Conservation (phyloP, 805 yeast species). For the Metschnikowia aberdeeniae region DNA sequence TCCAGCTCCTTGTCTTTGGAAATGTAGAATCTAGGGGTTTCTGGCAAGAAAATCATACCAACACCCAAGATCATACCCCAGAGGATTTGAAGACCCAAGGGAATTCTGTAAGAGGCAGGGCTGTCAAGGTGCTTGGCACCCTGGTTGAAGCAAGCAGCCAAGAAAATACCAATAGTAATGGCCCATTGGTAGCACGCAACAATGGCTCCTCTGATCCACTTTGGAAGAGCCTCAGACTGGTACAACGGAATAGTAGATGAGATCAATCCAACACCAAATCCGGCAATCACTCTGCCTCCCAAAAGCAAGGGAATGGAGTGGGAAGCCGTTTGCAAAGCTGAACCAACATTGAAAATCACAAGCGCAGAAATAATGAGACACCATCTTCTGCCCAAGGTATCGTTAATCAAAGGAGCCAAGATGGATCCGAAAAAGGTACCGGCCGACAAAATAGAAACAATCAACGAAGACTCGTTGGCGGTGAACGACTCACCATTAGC, state of each 20-base stretch:
- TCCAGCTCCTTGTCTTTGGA: slow-evolving; percentile 22
- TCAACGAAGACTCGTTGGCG: slow-evolving; percentile 23
- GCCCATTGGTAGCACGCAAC: slow-evolving; percentile 40
- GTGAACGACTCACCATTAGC: slow-evolving; percentile 15
- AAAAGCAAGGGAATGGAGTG: slow-evolving; percentile 32
- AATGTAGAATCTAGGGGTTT: slow-evolving; percentile 38
- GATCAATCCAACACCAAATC: slow-evolving; percentile 40
- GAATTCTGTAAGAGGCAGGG: slow-evolving; percentile 40
- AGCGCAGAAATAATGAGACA: slow-evolving; percentile 32
- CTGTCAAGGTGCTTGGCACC: slow-evolving; percentile 31
- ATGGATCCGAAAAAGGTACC: slow-evolving; percentile 43
- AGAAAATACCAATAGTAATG: slow-evolving; percentile 36
- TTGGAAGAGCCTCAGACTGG: slow-evolving; percentile 39
- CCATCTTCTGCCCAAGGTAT: slow-evolving; percentile 38
- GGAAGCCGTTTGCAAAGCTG: slow-evolving; percentile 36
- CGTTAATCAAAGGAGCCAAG: slow-evolving; percentile 34
- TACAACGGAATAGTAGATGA: slow-evolving; percentile 40
- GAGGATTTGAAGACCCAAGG: slow-evolving; percentile 36
- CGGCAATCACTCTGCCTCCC: slow-evolving; percentile 38
- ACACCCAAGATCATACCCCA: slow-evolving; percentile 27
- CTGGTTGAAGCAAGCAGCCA: slow-evolving; percentile 37
- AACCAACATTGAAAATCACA: slow-evolving; percentile 34
- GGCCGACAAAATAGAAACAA: slow-evolving; percentile 33
- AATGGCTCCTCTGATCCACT: slow-evolving; percentile 43
- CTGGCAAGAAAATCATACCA: slow-evolving; percentile 32